These are phyloP conservation scores for Tieghemostelium lacteum DNA, from an alignment of 78 protist genomes.

Conservation along the genomic window DNA sequence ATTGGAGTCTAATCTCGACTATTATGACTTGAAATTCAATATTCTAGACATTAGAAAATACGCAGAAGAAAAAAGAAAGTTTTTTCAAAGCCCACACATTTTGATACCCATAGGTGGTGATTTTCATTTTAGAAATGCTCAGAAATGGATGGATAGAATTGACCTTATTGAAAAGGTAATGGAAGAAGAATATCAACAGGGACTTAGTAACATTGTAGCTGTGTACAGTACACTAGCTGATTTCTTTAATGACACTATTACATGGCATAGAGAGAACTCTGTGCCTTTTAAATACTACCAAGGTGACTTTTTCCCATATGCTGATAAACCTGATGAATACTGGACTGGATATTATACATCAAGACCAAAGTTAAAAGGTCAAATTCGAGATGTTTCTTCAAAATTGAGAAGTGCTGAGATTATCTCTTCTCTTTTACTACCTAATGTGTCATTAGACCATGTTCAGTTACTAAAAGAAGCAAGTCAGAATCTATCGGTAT, in stretches of 20 bases:
- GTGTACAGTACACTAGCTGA: conserved; percentile 5
- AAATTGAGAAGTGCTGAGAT: conserved; percentile 19
- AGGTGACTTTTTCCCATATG: conserved; percentile 56
- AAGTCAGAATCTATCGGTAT: background rate
- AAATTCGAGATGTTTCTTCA: conserved; percentile 4
- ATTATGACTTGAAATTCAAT: no score
- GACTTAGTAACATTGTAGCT: background rate
- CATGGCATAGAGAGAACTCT: conserved; percentile 4
- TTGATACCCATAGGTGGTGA: conserved; percentile 42
- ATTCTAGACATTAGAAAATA: no score
- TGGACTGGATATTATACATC: conserved; percentile 72
- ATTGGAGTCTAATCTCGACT: background rate
- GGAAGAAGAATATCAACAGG: background rate
- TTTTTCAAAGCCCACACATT: conserved; percentile 27
- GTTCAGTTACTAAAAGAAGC: background rate
- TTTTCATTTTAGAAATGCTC: background rate
- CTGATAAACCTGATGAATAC: conserved; percentile 6
- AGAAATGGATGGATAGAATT: background rate
- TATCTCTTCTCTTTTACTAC: background rate
- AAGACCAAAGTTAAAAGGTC: conserved; percentile 28
- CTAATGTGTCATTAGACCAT: background rate
- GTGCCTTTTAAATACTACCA: conserved; percentile 9
- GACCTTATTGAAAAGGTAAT: background rate
- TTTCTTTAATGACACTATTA: conserved; percentile 1
- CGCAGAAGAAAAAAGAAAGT: background rate